Conservation (phyloP, 441 rosid genomes). For the Metrosideros polymorpha region DNA sequence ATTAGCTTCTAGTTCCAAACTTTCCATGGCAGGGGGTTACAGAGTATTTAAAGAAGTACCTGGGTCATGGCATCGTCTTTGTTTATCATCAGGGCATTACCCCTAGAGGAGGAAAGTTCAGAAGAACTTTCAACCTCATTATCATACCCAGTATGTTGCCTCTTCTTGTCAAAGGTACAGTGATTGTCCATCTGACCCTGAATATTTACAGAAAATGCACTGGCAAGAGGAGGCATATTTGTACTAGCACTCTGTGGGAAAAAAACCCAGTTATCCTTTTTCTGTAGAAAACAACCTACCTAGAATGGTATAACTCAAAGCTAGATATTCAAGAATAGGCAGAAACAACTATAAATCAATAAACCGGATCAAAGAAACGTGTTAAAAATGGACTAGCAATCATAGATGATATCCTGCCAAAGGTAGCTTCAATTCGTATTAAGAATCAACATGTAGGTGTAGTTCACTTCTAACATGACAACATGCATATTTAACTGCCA, state of each 20-base stretch:
- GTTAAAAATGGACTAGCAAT: neutral
- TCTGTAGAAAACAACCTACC: neutral
- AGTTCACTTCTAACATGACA: neutral
- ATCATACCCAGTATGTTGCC: slow-evolving; percentile 5
- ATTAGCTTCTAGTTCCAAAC: neutral
- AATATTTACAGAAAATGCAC: slow-evolving; percentile 1
- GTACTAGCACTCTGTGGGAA: slow-evolving; percentile 22
- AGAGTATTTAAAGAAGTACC: slow-evolving; percentile 26
- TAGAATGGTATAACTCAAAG: neutral
- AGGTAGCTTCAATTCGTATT: neutral
- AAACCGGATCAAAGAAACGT: neutral
- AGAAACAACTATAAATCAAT: neutral
- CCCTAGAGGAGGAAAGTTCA: slow-evolving; percentile 4
- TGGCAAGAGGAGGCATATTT: neutral
- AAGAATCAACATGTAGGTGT: neutral
- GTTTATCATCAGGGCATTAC: slow-evolving; percentile 15
- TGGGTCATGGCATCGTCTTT: slow-evolving; percentile 47
- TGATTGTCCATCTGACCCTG: slow-evolving; percentile 12
- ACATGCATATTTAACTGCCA: neutral
- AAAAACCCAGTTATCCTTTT: neutral
- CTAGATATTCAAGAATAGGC: neutral
- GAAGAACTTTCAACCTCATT: slow-evolving; percentile 11
- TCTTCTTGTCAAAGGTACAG: slow-evolving; percentile 10
- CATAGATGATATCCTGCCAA: neutral
- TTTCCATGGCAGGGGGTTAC: neutral